phyloP scores from a whole-genome alignment of 208 protist species.

The Leishmania aethiopica region DNA sequence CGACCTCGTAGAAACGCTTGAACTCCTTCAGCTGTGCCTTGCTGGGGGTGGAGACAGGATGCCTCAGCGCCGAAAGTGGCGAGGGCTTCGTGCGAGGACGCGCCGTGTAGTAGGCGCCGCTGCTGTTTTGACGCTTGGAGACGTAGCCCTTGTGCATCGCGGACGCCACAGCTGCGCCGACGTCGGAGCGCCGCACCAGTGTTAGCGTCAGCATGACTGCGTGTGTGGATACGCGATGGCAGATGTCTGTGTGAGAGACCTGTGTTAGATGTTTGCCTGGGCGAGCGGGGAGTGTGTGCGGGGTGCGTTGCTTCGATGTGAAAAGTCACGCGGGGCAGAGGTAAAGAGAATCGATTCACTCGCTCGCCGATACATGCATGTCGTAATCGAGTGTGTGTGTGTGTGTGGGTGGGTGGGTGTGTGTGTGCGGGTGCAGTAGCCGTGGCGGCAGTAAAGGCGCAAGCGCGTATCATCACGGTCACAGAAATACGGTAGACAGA shows the following conservation, averaged over 20 bases:
- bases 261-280: not conserved
- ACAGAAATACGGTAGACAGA: not conserved
- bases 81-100: conserved; percentile 5
- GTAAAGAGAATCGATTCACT: too few relatives aligned
- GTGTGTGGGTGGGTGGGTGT: too few relatives aligned
- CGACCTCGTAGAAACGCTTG: conserved; percentile 34
- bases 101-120: conserved; percentile 19
- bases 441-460: not conserved
- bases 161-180: conserved; percentile 12
- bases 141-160: conserved; percentile 1
- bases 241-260: not conserved
- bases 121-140: not conserved
- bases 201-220: conserved; percentile 22
- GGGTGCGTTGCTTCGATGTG: not conserved
- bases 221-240: not conserved
- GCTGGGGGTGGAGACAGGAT: not conserved
- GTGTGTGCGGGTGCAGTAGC: not conserved
- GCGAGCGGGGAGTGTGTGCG: not conserved
- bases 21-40: conserved; percentile 24
- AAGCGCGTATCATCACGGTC: not conserved
- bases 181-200: conserved; percentile 3
- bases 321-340: not conserved
- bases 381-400: not conserved
- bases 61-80: not conserved
- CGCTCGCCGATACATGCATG: not conserved